phyloP scores from a whole-genome alignment of 1,284 basidiomycete genomes.

The Papiliotrema laurentii region DNA sequence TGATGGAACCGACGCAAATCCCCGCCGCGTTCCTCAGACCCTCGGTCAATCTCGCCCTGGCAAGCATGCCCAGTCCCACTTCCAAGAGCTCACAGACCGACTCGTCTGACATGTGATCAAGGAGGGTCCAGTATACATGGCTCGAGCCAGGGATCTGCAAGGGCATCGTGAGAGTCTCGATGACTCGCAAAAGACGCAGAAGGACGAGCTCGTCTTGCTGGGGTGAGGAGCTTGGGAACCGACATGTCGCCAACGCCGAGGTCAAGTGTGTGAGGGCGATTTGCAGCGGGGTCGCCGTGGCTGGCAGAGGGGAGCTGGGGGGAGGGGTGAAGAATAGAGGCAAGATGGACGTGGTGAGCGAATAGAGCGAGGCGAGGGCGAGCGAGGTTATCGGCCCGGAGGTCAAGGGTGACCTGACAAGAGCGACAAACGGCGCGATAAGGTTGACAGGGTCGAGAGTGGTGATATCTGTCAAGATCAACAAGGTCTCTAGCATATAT shows the following conservation, averaged over 20 bases:
- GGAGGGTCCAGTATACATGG: constrained; percentile 51
- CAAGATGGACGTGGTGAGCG: constrained; percentile 73
- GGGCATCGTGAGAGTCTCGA: constrained; percentile 71
- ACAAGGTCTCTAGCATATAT: constrained; percentile 9
- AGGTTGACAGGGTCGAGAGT: constrained; percentile 57
- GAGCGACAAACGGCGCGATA: constrained; percentile 83
- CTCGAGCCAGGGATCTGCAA: constrained; percentile 15
- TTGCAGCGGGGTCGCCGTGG: constrained; percentile 41
- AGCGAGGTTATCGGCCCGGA: constrained; percentile 91
- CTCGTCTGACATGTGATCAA: constrained; percentile 70
- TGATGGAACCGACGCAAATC: constrained; percentile 83
- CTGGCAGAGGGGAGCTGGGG: constrained; percentile 17
- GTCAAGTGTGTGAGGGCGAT: constrained; percentile 77
- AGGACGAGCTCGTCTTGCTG: constrained; percentile 95
- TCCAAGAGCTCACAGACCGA: constrained; percentile 98
- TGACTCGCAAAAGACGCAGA: constrained; percentile 84
- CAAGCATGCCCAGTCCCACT: constrained; percentile 93
- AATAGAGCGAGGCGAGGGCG: constrained; percentile 81
- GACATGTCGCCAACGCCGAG: constrained; percentile 86
- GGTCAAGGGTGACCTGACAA: constrained; percentile 86
- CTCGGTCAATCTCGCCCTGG: constrained; percentile 87
- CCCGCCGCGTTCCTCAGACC: constrained; percentile 77
- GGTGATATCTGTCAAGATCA: constrained; percentile 54
- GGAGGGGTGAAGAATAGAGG: constrained; percentile 39
- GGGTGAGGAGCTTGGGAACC: constrained; percentile 94